A percentile compares a stretch with the other conserved stretches of the same genome.
These are phyloP conservation scores for Zygosaccharomyces pseudorouxii DNA, from an alignment of 805 yeast species.

Conservation along the genomic window DNA sequence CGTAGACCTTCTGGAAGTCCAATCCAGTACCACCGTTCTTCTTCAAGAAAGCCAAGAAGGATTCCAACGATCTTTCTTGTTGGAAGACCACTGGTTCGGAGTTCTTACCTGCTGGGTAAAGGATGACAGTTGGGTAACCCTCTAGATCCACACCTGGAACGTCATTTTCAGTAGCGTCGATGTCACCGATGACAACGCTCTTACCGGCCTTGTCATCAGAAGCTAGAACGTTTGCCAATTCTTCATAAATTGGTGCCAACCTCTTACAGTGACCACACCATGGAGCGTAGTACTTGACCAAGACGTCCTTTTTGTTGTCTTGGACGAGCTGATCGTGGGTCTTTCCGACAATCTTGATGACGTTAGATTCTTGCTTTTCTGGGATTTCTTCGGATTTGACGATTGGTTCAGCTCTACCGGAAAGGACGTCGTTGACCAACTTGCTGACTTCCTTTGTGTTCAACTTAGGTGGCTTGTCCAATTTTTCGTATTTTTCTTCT, in stretches of 20 bases:
- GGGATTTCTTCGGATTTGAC: conserved; percentile 87
- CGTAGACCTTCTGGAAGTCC: conserved; percentile 46
- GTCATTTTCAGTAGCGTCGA: conserved; percentile 89
- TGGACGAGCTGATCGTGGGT: conserved; percentile 67
- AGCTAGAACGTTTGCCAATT: conserved; percentile 67
- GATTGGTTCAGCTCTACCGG: conserved; percentile 64
- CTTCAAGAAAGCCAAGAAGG: conserved; percentile 64
- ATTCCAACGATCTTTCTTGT: conserved; percentile 70
- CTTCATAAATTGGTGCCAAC: conserved; percentile 83
- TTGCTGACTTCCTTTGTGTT: conserved; percentile 50
- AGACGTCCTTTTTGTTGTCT: conserved; percentile 57
- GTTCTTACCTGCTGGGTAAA: conserved; percentile 84
- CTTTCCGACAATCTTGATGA: conserved; percentile 73
- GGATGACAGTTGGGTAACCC: conserved; percentile 89
- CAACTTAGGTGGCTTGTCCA: conserved; percentile 35
- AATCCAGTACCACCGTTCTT: conserved; percentile 59
- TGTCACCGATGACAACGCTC: conserved; percentile 71
- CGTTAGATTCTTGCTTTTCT: conserved; percentile 70
- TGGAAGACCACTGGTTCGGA: conserved; percentile 59
- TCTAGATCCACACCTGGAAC: conserved; percentile 65
- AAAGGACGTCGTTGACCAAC: conserved; percentile 59
- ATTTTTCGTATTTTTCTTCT: conserved; percentile 28
- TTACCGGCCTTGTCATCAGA: conserved; percentile 44
- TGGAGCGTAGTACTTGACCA: conserved; percentile 92
- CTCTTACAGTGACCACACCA: conserved; percentile 98